Percentiles rank a stretch among this genome's conserved stretches.
phyloP scores from a whole-genome alignment of 345 rosid genomes.

The Linum usitatissimum region DNA sequence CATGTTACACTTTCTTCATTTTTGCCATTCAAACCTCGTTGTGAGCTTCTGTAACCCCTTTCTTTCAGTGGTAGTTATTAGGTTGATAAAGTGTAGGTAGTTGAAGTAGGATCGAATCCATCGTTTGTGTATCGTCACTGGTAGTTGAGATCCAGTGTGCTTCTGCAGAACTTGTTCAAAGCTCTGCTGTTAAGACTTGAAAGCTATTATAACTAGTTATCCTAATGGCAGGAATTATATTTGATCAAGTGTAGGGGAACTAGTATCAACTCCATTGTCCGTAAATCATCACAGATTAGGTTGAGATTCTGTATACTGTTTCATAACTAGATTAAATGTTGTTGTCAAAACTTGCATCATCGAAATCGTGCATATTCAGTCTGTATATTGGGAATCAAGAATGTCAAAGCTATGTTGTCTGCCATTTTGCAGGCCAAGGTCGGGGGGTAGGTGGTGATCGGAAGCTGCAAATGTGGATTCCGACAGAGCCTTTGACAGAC shows the following conservation, averaged over 20 bases:
- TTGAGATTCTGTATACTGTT: background rate
- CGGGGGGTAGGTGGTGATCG: slow-evolving; percentile 50
- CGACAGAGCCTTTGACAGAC: slow-evolving; percentile 17
- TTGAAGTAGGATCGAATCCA: background rate
- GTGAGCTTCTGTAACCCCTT: no score
- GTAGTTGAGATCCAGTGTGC: no score
- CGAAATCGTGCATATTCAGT: background rate
- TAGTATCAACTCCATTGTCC: background rate
- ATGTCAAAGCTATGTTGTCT: background rate
- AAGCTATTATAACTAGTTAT: no score
- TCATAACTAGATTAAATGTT: background rate
- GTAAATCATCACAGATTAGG: background rate
- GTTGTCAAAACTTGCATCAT: background rate
- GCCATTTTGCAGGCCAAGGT: slow-evolving; percentile 38
- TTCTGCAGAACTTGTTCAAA: no score
- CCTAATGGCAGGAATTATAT: no score
- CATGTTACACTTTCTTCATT: background rate
- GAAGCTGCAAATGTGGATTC: slow-evolving; percentile 3
- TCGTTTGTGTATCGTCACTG: background rate
- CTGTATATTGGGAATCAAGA: no score
- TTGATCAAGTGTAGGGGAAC: no score
- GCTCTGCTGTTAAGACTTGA: no score
- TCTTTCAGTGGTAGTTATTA: background rate
- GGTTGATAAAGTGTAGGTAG: background rate
- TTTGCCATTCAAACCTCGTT: background rate